These are phyloP conservation scores for Drechslerella coelobrocha DNA, from an alignment of 2,329 filamentous ascomycete species.

Conservation along the genomic window DNA sequence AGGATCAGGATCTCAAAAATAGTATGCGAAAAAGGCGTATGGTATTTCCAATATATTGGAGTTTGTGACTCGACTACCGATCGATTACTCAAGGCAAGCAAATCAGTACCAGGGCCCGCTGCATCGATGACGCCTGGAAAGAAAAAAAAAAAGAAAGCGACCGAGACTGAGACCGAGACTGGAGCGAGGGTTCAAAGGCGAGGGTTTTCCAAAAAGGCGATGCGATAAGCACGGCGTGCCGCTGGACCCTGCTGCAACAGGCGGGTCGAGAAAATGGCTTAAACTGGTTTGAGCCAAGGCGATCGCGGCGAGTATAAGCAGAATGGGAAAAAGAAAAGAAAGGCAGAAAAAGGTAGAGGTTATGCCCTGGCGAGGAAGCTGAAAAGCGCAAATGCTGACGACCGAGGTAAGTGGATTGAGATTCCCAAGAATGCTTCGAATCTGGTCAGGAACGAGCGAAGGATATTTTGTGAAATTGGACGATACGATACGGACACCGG, in stretches of 20 bases:
- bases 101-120: neutral
- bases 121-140: neutral
- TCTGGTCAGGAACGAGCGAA: no score
- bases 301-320: conserved; percentile 19
- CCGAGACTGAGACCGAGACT: neutral
- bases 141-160: neutral
- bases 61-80: no score
- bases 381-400: no score
- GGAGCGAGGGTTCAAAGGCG: neutral
- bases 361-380: no score
- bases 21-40: no score
- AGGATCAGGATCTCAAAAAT: no score
- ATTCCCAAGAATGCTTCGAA: no score
- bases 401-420: no score
- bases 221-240: neutral
- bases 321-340: neutral
- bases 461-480: no score
- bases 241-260: neutral
- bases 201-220: no score
- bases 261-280: neutral
- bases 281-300: conserved; percentile 17
- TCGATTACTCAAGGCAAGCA: conserved; percentile 9
- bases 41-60: no score
- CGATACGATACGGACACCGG: no score
- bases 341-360: conserved; percentile 4